Evolutionary conservation across 2,329 filamentous ascomycete species (phyloP).

Genomic region (Colletotrichum navitas): DNA sequence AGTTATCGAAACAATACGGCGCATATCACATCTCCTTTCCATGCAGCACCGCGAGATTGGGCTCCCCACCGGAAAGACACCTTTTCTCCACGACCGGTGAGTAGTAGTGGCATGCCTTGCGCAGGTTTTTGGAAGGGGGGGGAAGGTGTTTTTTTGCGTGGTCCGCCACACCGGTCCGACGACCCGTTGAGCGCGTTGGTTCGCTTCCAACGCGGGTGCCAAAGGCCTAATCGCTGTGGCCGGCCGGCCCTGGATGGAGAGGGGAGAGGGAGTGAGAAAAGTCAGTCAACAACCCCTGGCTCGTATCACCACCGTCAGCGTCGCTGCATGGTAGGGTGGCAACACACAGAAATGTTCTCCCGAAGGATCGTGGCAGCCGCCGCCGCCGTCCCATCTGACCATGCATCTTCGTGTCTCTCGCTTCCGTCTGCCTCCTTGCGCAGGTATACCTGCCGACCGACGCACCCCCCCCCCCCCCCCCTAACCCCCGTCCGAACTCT

Average conservation of each 20-base stretch:
- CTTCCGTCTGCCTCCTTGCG: not conserved
- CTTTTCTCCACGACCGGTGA: slow-evolving; percentile 6
- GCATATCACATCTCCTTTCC: slow-evolving; percentile 28
- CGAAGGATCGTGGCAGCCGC: not conserved
- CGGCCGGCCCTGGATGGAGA: not conserved
- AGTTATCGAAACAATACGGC: slow-evolving; percentile 28
- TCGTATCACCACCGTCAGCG: slow-evolving; percentile 2
- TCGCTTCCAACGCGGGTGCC: not conserved
- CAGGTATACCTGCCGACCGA: no score
- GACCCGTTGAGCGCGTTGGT: slow-evolving; percentile 1
- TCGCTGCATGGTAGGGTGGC: not conserved
- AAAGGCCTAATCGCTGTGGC: not conserved
- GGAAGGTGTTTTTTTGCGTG: not conserved
- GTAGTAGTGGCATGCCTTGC: not conserved
- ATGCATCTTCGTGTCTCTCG: not conserved
- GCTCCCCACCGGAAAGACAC: slow-evolving; percentile 2
- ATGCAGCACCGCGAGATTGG: slow-evolving; percentile 31
- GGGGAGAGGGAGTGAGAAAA: not conserved
- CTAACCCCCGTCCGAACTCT: not conserved
- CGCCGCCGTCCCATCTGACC: not conserved
- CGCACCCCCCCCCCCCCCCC: not conserved
- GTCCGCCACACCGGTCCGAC: slow-evolving; percentile 1
- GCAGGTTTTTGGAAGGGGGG: not conserved
- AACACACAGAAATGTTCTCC: not conserved
- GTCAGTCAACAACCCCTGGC: not conserved